Evolutionary conservation across 192 early-diverging fungal genomes (phyloP).

Genomic region (Entophlyctis luteolus): DNA sequence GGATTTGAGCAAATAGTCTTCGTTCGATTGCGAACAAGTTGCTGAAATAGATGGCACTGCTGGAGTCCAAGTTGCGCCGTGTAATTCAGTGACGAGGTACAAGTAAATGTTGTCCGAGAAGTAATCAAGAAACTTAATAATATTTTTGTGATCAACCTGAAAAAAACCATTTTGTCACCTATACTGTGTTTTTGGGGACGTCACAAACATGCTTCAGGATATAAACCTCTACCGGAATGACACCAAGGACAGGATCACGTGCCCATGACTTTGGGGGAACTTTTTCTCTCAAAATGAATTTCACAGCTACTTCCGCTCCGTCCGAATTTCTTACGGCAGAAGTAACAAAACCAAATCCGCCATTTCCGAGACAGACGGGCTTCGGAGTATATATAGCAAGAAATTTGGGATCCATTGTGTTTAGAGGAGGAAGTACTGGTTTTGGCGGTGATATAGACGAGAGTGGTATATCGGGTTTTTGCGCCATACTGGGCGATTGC

Average conservation of each 20-base stretch:
- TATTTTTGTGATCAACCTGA: constrained; percentile 51
- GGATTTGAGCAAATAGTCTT: no score
- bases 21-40: no score
- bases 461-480: no score
- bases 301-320: constrained; percentile 64
- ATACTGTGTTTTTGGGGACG: not conserved
- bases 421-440: not conserved
- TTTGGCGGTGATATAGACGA: not conserved
- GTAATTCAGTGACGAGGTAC: constrained; percentile 49
- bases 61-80: constrained; percentile 39
- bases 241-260: constrained; percentile 41
- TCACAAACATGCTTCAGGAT: constrained; percentile 18
- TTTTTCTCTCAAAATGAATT: constrained; percentile 57
- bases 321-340: constrained; percentile 50
- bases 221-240: constrained; percentile 49
- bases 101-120: constrained; percentile 38
- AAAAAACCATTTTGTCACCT: not conserved
- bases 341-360: constrained; percentile 69
- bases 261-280: constrained; percentile 42
- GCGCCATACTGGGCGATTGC: no score
- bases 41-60: not conserved
- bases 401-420: constrained; percentile 13
- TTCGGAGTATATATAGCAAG: constrained; percentile 28
- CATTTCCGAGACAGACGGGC: constrained; percentile 44
- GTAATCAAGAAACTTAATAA: constrained; percentile 55